Conservation (phyloP, 1,139 yeast species). For the Taiozyma onychis region DNA sequence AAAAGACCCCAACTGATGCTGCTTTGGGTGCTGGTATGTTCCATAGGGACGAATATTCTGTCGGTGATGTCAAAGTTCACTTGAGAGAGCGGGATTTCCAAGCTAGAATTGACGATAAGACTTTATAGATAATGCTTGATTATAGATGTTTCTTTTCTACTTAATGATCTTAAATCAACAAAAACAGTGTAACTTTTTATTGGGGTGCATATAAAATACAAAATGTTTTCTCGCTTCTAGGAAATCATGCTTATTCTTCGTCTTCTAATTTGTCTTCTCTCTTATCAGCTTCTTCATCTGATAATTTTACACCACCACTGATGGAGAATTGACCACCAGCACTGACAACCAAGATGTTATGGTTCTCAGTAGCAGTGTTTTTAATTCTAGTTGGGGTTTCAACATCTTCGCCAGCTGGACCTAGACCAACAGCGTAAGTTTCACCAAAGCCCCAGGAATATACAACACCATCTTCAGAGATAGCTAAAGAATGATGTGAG, state of each 20-base stretch:
- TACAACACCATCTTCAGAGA: conserved; percentile 76
- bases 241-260: conserved; percentile 14
- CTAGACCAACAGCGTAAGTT: conserved; percentile 92
- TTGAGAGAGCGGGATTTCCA: conserved; percentile 46
- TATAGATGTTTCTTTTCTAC: not conserved
- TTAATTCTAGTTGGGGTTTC: conserved; percentile 80
- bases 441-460: conserved; percentile 99
- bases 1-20: conserved; percentile 80
- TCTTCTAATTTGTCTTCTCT: conserved; percentile 46
- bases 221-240: not conserved
- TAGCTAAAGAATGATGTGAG: conserved; percentile 87
- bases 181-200: not conserved
- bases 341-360: conserved; percentile 63
- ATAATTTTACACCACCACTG: conserved; percentile 69
- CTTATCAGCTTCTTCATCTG: conserved; percentile 58
- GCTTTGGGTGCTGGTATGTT: conserved; percentile 98
- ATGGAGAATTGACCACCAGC: conserved; percentile 97
- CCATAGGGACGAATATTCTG: conserved; percentile 90
- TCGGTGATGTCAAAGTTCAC: conserved; percentile 69
- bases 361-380: conserved; percentile 86
- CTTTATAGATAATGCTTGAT: not conserved
- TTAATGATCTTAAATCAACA: no score
- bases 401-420: conserved; percentile 86
- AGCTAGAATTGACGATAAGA: conserved; percentile 39
- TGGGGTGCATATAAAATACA: not conserved